phyloP scores from a whole-genome alignment of 1,139 yeast species.

The Suhomyces chickasaworum region DNA sequence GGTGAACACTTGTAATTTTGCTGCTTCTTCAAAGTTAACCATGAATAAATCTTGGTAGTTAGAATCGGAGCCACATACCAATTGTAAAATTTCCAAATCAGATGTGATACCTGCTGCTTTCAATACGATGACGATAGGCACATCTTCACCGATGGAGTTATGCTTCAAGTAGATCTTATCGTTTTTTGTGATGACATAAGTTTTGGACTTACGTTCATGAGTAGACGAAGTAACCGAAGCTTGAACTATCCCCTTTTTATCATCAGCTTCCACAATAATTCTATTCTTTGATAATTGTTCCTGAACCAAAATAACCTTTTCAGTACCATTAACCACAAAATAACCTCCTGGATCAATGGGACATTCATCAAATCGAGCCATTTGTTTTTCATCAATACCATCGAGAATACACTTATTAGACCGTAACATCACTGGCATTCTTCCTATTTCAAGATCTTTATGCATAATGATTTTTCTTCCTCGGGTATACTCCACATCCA shows the following conservation, averaged over 20 bases:
- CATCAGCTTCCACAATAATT: slow-evolving; percentile 97
- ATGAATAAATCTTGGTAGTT: slow-evolving; percentile 90
- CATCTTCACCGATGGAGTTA: slow-evolving; percentile 91
- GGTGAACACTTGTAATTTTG: slow-evolving; percentile 80
- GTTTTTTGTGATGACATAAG: slow-evolving; percentile 91
- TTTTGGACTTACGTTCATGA: slow-evolving; percentile 95
- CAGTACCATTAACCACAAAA: slow-evolving; percentile 96
- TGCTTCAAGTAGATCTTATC: slow-evolving; percentile 89
- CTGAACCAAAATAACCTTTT: slow-evolving; percentile 93
- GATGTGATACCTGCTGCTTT: slow-evolving; percentile 96
- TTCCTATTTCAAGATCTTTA: slow-evolving; percentile 88
- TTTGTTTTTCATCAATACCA: slow-evolving; percentile 73
- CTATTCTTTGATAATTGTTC: slow-evolving; percentile 96
- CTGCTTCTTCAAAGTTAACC: slow-evolving; percentile 91
- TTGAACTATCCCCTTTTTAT: slow-evolving; percentile 89
- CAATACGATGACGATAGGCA: slow-evolving; percentile 88
- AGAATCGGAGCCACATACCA: slow-evolving; percentile 89
- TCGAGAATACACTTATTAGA: slow-evolving; percentile 86
- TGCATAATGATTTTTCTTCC: slow-evolving; percentile 91
- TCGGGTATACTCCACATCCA: slow-evolving; percentile 94
- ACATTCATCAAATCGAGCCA: slow-evolving; percentile 92
- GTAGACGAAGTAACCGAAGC: slow-evolving; percentile 98
- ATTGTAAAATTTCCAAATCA: slow-evolving; percentile 89
- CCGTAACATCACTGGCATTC: slow-evolving; percentile 97
- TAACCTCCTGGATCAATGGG: slow-evolving; percentile 99